These are phyloP conservation scores for Rhizophora mangle DNA, from an alignment of 345 rosid species.

Conservation along the genomic window DNA sequence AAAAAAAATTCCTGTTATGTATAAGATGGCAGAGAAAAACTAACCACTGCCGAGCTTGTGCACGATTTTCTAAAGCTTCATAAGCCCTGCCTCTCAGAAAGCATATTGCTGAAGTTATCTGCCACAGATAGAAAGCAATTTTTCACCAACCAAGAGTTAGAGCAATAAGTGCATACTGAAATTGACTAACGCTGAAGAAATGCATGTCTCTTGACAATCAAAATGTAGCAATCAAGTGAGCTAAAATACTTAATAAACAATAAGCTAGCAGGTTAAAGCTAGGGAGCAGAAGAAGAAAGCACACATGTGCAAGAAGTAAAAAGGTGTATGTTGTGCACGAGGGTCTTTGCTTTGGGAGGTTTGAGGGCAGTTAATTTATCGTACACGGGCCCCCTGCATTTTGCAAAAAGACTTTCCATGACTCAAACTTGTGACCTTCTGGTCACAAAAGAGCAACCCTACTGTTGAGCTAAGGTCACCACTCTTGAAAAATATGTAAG, in stretches of 20 bases:
- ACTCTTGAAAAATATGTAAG: no score
- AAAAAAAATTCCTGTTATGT: background rate
- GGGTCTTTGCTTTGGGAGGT: no score
- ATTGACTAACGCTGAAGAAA: background rate
- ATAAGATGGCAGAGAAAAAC: constrained; percentile 22
- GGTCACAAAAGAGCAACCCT: no score
- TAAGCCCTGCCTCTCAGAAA: constrained; percentile 91
- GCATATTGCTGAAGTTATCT: constrained; percentile 93
- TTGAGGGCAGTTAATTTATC: no score
- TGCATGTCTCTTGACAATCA: background rate
- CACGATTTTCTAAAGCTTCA: constrained; percentile 86
- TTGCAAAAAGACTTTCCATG: no score
- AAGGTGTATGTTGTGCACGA: no score
- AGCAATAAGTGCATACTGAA: background rate
- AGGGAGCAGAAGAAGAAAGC: no score
- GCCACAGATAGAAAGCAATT: constrained; percentile 11
- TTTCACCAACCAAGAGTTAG: background rate
- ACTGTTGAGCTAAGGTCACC: no score
- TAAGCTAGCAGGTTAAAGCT: background rate
- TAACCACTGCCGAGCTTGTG: constrained; percentile 86
- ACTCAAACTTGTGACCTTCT: no score
- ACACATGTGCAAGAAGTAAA: no score
- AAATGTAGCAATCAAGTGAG: background rate
- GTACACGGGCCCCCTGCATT: no score
- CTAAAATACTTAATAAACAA: background rate